Evolutionary conservation across 2,329 filamentous ascomycete species (phyloP), one percentile per base, ranked within the genome.

Genomic region (Coniella vitis): DNA sequence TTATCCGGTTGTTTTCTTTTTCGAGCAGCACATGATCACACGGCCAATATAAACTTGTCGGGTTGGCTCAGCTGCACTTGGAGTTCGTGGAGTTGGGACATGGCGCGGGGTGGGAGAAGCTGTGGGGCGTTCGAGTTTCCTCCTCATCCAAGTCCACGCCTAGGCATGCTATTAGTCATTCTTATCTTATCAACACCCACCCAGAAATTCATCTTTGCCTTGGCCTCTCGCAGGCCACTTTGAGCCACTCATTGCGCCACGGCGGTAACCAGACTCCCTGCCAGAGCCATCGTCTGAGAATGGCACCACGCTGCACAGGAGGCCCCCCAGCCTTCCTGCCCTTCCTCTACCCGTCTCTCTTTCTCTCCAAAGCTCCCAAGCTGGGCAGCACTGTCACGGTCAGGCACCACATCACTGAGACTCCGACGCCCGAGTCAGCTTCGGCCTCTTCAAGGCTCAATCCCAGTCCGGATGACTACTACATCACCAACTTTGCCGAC

Each of bases 381-480:
- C 56, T 48, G 55, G 57, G 40, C 56, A 57, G 54, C 55, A 49
- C 38, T 53, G 48, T 52, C 50, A 48, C 57, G 55, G 52, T 62
- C 58, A 50, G 57, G 56, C 31, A 49, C 51, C 56, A 61, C 61
- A 49, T 55, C 58, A 37, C 56, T 57, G 43, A 68, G 56, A 52
- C 50, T 4, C 3, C 41, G 16, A 31, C 45, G 19, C 16, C 57
- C 17, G 57, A 60, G 10, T 58, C 61, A n/a, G 47, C 63, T 47
- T 62, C 73, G 12, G 67, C 70, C 22, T 34, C 65, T 37, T 76
- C 80, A 4, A 84, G 84, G 55, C 78, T 96, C 17, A 87, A 95
- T 63, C 91, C 91, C 2, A 63, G 79, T 0, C 89, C 90, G 0
- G 84, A 89, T 60, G 89, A 95, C 65, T 97, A 94, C 67, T 79